A percentile compares a stretch with the other conserved stretches of the same genome.
These are phyloP conservation scores for Fusarium xylarioides DNA, from an alignment of 2,329 filamentous ascomycete genomes.

Conservation along the genomic window DNA sequence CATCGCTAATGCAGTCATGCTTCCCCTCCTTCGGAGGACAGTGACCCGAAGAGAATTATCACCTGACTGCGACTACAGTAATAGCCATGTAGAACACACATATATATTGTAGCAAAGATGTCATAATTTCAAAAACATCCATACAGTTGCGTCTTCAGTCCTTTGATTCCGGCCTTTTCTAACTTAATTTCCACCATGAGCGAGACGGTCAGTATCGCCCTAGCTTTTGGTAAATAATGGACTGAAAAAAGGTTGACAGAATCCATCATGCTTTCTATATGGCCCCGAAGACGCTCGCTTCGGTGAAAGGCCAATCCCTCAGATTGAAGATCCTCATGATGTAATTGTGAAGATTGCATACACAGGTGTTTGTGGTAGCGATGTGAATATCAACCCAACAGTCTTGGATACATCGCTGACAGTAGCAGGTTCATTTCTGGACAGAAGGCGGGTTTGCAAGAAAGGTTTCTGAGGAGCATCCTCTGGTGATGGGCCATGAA, in stretches of 20 bases:
- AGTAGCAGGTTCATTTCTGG: constrained; percentile 80
- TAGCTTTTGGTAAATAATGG: too few relatives aligned
- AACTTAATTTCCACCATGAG: not conserved
- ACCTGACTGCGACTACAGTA: not conserved
- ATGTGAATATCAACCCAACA: constrained; percentile 13
- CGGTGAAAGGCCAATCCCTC: constrained; percentile 30
- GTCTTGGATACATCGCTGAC: not conserved
- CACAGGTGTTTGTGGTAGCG: constrained; percentile 43
- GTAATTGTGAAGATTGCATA: constrained; percentile 37
- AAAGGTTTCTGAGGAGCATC: constrained; percentile 80
- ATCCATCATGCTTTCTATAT: constrained; percentile 37
- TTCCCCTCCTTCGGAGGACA: constrained; percentile 23
- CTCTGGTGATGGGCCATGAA: constrained; percentile 77
- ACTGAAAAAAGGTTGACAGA: not conserved
- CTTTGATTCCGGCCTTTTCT: not conserved
- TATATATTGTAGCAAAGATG: not conserved
- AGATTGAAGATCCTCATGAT: constrained; percentile 39
- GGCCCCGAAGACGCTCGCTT: constrained; percentile 33
- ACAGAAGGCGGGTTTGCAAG: constrained; percentile 80
- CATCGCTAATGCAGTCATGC: not conserved
- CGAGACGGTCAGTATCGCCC: not conserved
- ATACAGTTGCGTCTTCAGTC: not conserved
- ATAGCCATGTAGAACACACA: not conserved
- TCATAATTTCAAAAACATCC: not conserved
- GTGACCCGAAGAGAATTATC: constrained; percentile 8